Evolutionary conservation across 495 filamentous ascomycete genomes (phyloP).

Genomic region (Penicillium robsamsonii): DNA sequence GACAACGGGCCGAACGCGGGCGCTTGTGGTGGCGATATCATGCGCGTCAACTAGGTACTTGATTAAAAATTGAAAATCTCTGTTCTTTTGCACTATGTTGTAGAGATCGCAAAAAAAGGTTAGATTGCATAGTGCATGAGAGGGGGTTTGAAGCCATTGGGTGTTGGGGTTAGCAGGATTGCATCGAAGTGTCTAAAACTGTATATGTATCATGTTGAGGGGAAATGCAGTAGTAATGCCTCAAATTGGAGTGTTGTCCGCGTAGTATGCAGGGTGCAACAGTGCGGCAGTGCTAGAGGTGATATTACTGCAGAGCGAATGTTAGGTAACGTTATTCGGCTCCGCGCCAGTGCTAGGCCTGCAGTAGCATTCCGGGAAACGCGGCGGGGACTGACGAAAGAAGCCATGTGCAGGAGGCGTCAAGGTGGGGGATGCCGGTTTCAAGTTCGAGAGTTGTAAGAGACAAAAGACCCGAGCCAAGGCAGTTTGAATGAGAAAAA

Average conservation of each 20-base stretch:
- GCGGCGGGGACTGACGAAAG: slow-evolving; percentile 9
- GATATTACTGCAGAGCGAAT: slow-evolving; percentile 1
- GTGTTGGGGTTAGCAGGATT: neutral
- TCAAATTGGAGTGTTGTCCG: neutral
- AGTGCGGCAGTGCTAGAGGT: slow-evolving; percentile 1
- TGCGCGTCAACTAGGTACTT: slow-evolving; percentile 10
- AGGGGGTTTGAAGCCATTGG: neutral
- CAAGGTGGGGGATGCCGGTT: slow-evolving; percentile 9
- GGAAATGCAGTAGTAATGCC: neutral
- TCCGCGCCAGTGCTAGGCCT: neutral
- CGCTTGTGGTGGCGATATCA: slow-evolving; percentile 19
- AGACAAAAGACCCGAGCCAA: slow-evolving; percentile 10
- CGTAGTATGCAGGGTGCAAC: slow-evolving; percentile 2
- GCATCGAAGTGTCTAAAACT: slow-evolving; percentile 1
- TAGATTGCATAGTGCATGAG: neutral
- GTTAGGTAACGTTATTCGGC: neutral
- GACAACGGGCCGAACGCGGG: slow-evolving; percentile 35
- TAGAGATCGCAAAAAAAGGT: slow-evolving; percentile 6
- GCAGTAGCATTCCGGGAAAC: slow-evolving; percentile 8
- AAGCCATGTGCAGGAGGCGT: slow-evolving; percentile 15
- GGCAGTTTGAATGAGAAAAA: neutral
- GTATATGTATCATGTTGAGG: slow-evolving; percentile 6
- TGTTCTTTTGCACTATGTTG: neutral
- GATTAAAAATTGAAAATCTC: neutral
- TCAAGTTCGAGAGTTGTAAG: slow-evolving; percentile 3